These are phyloP conservation scores for Boletellus deceptivus DNA, from an alignment of 1,284 basidiomycete genomes.

Conservation along the genomic window DNA sequence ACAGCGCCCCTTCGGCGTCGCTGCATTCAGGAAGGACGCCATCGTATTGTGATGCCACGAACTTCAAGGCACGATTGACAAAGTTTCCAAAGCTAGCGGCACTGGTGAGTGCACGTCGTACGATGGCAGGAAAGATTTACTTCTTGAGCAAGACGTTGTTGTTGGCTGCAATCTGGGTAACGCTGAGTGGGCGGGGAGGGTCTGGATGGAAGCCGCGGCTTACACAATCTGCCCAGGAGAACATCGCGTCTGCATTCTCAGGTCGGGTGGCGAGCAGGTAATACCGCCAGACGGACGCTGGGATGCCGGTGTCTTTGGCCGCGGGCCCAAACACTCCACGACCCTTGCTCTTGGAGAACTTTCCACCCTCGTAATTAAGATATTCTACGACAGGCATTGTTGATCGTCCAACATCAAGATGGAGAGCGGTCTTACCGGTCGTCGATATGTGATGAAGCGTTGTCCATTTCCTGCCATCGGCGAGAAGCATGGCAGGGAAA, in stretches of 20 bases:
- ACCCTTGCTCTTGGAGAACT: constrained; percentile 97
- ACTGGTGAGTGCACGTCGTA: constrained; percentile 4
- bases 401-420: neutral
- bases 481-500: constrained; percentile 90
- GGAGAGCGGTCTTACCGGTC: constrained; percentile 60
- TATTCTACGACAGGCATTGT: constrained; percentile 65
- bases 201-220: constrained; percentile 1
- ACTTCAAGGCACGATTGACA: constrained; percentile 93
- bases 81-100: constrained; percentile 89
- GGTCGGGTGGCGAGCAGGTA: constrained; percentile 93
- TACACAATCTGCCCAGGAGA: constrained; percentile 96
- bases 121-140: constrained; percentile 38
- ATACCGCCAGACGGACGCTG: constrained; percentile 95
- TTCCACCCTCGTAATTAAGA: constrained; percentile 97
- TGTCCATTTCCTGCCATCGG: constrained; percentile 91
- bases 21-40: constrained; percentile 77
- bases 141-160: constrained; percentile 96
- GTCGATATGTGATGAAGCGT: constrained; percentile 93
- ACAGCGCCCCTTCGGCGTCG: constrained; percentile 65
- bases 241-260: constrained; percentile 93
- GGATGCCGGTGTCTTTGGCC: constrained; percentile 90
- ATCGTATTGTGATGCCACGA: constrained; percentile 86
- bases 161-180: constrained; percentile 76
- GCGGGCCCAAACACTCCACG: constrained; percentile 97
- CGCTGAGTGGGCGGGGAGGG: neutral